Percentiles rank a stretch among this genome's conserved stretches.
Evolutionary conservation across 1,284 basidiomycete species (phyloP).

Genomic region (Tilletia walkeri): DNA sequence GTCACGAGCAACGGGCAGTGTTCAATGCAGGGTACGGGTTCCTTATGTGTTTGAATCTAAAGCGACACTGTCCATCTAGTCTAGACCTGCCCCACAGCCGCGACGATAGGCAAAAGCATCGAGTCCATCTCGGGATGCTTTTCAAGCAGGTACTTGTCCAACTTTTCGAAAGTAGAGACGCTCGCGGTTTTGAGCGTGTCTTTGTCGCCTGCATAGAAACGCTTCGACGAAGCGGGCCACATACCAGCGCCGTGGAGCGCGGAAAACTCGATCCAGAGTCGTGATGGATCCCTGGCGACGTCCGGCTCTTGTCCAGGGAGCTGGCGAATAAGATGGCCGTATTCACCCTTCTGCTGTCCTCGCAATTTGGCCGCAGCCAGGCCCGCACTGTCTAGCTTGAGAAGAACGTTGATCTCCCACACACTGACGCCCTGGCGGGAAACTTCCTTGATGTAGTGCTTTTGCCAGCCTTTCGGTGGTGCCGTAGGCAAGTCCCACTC

Average conservation of each 20-base stretch:
- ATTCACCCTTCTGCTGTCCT: constrained; percentile 17
- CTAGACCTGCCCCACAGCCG: constrained; percentile 1
- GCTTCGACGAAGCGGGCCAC: constrained; percentile 30
- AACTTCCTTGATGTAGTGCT: constrained; percentile 88
- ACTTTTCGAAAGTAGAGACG: constrained; percentile 31
- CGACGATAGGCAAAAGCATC: constrained; percentile 37
- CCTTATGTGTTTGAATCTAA: background rate
- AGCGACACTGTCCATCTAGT: no score
- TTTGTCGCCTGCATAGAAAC: constrained; percentile 24
- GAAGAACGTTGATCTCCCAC: constrained; percentile 71
- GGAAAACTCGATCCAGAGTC: constrained; percentile 38
- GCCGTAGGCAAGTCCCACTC: constrained; percentile 69
- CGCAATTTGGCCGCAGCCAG: constrained; percentile 35
- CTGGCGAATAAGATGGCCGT: constrained; percentile 16
- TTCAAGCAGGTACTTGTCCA: constrained; percentile 39
- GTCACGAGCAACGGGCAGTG: background rate
- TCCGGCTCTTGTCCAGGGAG: background rate
- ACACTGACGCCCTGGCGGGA: constrained; percentile 74
- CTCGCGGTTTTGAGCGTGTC: constrained; percentile 20
- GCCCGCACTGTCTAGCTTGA: constrained; percentile 61
- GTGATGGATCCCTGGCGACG: constrained; percentile 10
- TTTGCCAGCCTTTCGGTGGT: constrained; percentile 60
- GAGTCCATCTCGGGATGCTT: constrained; percentile 50
- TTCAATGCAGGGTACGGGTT: background rate
- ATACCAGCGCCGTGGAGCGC: constrained; percentile 42